Percentiles rank a stretch among this genome's conserved stretches.
Evolutionary conservation across 2,329 filamentous ascomycete species (phyloP).

Genomic region (Hypocreales sp.): DNA sequence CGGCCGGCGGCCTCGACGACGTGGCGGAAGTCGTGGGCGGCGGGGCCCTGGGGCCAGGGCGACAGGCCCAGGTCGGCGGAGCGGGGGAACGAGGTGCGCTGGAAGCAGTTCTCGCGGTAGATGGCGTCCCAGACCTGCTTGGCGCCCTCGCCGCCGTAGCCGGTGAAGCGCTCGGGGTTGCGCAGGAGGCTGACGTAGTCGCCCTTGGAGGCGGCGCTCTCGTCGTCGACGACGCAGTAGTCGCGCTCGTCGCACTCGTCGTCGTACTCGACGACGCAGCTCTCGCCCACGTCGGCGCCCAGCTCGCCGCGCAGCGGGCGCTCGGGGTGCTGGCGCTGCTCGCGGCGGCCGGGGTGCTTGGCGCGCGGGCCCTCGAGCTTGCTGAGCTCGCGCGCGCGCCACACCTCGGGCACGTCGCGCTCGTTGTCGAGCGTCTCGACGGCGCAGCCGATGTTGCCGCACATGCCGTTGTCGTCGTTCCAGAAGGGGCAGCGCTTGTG

Average conservation of each 20-base stretch:
- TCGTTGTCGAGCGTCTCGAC: constrained; percentile 93
- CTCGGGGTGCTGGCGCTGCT: constrained; percentile 54
- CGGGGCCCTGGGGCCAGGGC: constrained; percentile 28
- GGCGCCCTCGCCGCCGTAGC: constrained; percentile 72
- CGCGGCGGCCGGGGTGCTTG: constrained; percentile 65
- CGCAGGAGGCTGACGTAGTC: constrained; percentile 91
- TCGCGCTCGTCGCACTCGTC: constrained; percentile 94
- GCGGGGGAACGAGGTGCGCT: constrained; percentile 46
- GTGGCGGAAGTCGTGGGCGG: constrained; percentile 44
- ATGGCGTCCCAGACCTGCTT: constrained; percentile 93
- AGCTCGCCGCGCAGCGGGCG: constrained; percentile 68
- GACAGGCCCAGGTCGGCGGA: constrained; percentile 37
- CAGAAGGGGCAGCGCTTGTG: constrained; percentile 94
- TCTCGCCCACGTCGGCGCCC: constrained; percentile 80
- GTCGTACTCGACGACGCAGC: constrained; percentile 93
- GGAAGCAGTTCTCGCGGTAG: constrained; percentile 95
- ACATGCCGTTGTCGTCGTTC: constrained; percentile 85
- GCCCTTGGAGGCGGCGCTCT: constrained; percentile 70
- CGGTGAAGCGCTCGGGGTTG: constrained; percentile 92
- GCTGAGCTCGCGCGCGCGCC: constrained; percentile 81
- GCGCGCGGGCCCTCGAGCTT: constrained; percentile 85
- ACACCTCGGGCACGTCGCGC: constrained; percentile 80
- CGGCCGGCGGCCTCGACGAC: constrained; percentile 43
- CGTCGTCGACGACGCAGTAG: constrained; percentile 92
- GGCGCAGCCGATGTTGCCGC: constrained; percentile 90